Base-by-base conservation (phyloP, 495 filamentous ascomycete species). In the Geoglossum glabrum region DNA sequence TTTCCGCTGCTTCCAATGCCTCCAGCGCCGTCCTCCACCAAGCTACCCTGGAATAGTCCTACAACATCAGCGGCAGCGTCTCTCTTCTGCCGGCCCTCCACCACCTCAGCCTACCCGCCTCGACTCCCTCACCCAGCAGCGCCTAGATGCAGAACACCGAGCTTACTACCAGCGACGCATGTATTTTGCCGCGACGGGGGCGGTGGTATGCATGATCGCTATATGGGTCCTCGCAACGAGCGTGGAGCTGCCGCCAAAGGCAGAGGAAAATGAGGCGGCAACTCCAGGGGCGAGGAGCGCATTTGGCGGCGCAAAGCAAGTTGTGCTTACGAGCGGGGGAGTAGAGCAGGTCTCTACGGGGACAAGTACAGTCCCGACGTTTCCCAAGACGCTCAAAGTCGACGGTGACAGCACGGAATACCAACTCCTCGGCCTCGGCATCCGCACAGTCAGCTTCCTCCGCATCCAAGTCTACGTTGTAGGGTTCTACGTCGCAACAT, bases 401-500 rank as follows among this genome's bases (percentile, higher is more conserved):
- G 77, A 82, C 1, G 58, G 11, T 21, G 26, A 21, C 7, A 30
- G 55, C 17, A 58, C 38, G 0, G 86, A 93, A 61, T 96, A 95
- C 67, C 86, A 86, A 28, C 77, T 96, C 0, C 74, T 96, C 6
- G 92, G 92, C 0, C 73, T 95, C 40, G 92, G 92, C 9, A 78
- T 90, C 54, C 79, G 92, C 55, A 90, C 84, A 8, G 92, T 98
- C 21, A 88, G 82, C 38, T 94, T 96, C 65, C 67, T 98, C 45
- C 71, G 78, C n/a, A 85, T 98, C 27, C 81, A 94, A 66, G 92
- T 98, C 57, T 98, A 98, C 72, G 85, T 95, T 17, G 85, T 94
- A 0, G 92, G 92, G 7, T 72, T 92, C 61, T 98, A 98, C 69
- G 74, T 95, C 27, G 85, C 85, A 23, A 89, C 81, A 3, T 68